These are phyloP conservation scores for Fonsecaea monophora DNA, from an alignment of 2,329 filamentous ascomycete genomes.

Conservation along the genomic window DNA sequence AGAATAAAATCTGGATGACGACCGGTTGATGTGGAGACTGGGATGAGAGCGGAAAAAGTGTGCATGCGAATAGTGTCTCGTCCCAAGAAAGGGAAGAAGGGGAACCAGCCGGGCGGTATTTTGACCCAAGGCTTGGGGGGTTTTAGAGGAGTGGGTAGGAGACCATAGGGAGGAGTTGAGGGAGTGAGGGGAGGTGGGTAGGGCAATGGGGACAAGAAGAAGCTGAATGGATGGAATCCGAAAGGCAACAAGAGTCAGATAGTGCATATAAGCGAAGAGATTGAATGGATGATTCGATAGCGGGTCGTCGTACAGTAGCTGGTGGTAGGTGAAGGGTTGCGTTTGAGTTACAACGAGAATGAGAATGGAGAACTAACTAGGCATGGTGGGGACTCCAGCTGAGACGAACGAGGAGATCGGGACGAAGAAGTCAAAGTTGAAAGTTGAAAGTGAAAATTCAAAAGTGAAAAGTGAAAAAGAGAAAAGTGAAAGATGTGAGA, in stretches of 20 bases:
- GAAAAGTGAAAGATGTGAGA: neutral
- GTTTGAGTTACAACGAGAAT: neutral
- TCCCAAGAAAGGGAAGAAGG: neutral
- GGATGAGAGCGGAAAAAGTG: neutral
- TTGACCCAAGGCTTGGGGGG: neutral
- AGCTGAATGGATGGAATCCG: neutral
- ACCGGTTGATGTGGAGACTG: neutral
- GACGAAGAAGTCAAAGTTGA: neutral
- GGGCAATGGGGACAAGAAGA: neutral
- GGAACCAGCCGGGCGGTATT: slow-evolving; percentile 3
- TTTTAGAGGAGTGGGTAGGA: no score
- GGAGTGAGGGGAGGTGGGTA: neutral
- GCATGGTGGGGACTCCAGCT: neutral
- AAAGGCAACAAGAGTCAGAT: neutral
- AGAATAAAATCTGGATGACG: neutral
- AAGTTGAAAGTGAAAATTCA: no score
- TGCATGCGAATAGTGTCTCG: neutral
- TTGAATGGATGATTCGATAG: neutral
- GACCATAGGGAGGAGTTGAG: neutral
- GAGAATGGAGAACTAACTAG: neutral
- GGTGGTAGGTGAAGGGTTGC: neutral
- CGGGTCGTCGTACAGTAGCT: neutral
- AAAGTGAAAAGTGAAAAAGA: neutral
- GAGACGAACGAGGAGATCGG: neutral
- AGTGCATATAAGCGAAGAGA: neutral